Evolutionary conservation across 2,329 filamentous ascomycete species (phyloP).

Genomic region (Biscogniauxia marginata): DNA sequence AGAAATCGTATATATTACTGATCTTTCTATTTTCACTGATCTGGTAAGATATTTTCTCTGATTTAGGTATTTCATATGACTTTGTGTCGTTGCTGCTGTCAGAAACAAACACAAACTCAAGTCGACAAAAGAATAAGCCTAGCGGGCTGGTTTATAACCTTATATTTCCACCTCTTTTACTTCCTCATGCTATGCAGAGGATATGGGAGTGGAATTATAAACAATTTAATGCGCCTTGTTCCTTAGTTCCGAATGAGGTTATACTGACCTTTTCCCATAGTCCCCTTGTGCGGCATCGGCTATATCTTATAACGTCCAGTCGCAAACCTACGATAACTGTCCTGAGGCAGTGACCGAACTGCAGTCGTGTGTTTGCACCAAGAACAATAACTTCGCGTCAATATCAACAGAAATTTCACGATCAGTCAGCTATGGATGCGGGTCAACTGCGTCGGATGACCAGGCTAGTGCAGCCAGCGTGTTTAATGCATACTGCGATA

Average conservation of each 20-base stretch:
- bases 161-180: too few species aligned
- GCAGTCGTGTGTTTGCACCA: slow-evolving; percentile 53
- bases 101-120: neutral
- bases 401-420: slow-evolving; percentile 39
- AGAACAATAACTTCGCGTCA: slow-evolving; percentile 40
- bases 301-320: slow-evolving; percentile 43
- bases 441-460: slow-evolving; percentile 46
- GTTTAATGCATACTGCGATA: slow-evolving; percentile 49
- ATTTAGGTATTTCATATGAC: neutral
- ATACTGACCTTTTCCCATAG: slow-evolving; percentile 27
- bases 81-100: neutral
- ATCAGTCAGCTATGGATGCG: slow-evolving; percentile 44
- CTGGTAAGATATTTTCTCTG: slow-evolving; percentile 23
- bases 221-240: too few species aligned
- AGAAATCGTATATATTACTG: slow-evolving; percentile 32
- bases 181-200: too few species aligned
- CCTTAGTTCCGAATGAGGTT: too few species aligned
- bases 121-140: neutral
- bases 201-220: too few species aligned
- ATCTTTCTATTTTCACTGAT: slow-evolving; percentile 31
- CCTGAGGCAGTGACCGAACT: slow-evolving; percentile 43
- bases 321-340: slow-evolving; percentile 43
- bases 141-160: neutral
- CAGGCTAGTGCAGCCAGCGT: slow-evolving; percentile 46
- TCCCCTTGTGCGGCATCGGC: slow-evolving; percentile 50